Conservation (phyloP, 164 flowering plant species). For the Echeveria elegans region DNA sequence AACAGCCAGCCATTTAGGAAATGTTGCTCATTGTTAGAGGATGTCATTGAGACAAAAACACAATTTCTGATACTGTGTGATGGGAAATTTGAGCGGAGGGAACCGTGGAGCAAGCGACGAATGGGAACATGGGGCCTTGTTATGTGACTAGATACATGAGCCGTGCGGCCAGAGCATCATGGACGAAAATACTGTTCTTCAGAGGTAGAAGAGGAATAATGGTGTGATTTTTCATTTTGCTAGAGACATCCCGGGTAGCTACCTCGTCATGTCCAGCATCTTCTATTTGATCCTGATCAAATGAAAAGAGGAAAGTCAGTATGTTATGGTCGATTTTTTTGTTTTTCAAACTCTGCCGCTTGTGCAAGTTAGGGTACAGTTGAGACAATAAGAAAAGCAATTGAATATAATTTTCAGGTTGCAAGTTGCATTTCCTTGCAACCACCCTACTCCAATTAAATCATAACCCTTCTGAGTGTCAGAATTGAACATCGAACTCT, state of each 20-base stretch:
- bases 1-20: no score
- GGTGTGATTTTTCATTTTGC: not conserved
- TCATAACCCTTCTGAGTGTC: no score
- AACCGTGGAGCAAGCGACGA: no score
- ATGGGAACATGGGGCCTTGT: no score
- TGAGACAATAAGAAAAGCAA: not conserved
- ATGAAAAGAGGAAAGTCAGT: not conserved
- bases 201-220: no score
- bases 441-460: not conserved
- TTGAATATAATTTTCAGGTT: not conserved
- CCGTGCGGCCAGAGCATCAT: no score
- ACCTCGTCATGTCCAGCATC: not conserved
- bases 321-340: not conserved
- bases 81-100: no score
- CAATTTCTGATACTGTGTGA: no score
- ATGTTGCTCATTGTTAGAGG: no score
- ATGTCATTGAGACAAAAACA: no score
- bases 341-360: not conserved
- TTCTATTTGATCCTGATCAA: not conserved
- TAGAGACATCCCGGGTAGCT: not conserved
- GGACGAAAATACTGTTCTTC: no score
- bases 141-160: no score
- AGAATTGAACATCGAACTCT: not conserved
- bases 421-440: not conserved
- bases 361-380: not conserved